These are phyloP conservation scores for Lizonia empirigonia DNA, from an alignment of 2,329 filamentous ascomycete genomes.

Conservation along the genomic window DNA sequence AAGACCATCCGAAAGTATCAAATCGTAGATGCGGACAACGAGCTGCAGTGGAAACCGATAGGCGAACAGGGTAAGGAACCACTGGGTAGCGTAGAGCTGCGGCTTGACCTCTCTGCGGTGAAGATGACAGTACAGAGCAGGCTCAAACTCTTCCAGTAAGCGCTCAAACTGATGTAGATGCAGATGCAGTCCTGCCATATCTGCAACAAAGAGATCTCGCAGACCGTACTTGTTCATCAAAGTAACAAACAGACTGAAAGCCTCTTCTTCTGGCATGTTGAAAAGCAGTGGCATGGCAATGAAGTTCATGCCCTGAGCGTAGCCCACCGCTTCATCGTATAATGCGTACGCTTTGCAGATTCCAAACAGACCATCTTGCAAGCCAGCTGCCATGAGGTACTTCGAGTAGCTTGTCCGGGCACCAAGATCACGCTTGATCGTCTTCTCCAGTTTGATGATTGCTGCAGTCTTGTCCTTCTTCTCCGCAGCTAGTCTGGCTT, in stretches of 20 bases:
- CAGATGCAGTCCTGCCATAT: slow-evolving; percentile 95
- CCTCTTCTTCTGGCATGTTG: slow-evolving; percentile 98
- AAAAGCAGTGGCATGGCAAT: slow-evolving; percentile 95
- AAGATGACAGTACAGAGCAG: slow-evolving; percentile 92
- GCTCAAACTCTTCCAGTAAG: slow-evolving; percentile 89
- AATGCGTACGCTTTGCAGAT: slow-evolving; percentile 97
- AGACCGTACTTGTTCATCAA: slow-evolving; percentile 97
- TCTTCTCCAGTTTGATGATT: slow-evolving; percentile 84
- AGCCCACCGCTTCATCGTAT: slow-evolving; percentile 92
- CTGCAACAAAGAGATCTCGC: slow-evolving; percentile 88
- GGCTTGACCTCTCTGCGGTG: slow-evolving; percentile 85
- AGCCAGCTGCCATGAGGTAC: slow-evolving; percentile 85
- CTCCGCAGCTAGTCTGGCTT: slow-evolving; percentile 67
- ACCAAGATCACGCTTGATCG: slow-evolving; percentile 87
- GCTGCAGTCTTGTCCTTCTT: slow-evolving; percentile 75
- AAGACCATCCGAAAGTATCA: slow-evolving; percentile 91
- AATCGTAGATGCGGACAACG: slow-evolving; percentile 93
- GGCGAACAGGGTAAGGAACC: slow-evolving; percentile 98
- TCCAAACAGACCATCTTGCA: slow-evolving; percentile 92
- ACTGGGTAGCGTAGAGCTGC: slow-evolving; percentile 95
- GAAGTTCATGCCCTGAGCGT: slow-evolving; percentile 99
- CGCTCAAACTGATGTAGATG: slow-evolving; percentile 95
- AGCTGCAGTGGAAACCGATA: slow-evolving; percentile 97
- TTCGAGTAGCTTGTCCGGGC: slow-evolving; percentile 95
- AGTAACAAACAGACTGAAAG: slow-evolving; percentile 89